phyloP scores from a whole-genome alignment of 768 basidiomycete species.

The Hygrophorus russula region DNA sequence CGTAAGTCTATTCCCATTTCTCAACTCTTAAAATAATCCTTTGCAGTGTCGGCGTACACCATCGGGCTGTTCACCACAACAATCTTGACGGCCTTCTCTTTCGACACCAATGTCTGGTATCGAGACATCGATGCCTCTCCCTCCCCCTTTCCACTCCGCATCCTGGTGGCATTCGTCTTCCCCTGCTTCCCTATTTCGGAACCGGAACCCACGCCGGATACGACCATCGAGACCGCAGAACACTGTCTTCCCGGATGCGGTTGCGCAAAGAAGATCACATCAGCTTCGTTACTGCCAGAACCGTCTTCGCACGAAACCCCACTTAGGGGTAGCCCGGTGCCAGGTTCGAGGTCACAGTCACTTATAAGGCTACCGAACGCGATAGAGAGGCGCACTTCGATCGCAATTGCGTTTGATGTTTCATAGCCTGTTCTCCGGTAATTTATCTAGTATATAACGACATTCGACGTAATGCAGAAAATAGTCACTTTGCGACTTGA shows the following conservation, averaged over 20 bases:
- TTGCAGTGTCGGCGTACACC: constrained; percentile 3
- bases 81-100: background rate
- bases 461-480: too few relatives aligned
- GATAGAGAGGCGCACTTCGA: constrained; percentile 3
- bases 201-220: background rate
- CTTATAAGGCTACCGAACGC: constrained; percentile 2
- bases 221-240: background rate
- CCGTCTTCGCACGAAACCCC: background rate
- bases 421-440: constrained; percentile 11
- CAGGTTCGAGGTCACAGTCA: constrained; percentile 1
- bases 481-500: too few relatives aligned
- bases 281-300: background rate
- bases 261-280: background rate
- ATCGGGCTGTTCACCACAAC: background rate
- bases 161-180: background rate
- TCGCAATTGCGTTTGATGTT: constrained; percentile 4
- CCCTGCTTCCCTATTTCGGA: background rate
- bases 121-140: constrained; percentile 6
- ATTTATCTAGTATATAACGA: too few relatives aligned
- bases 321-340: background rate
- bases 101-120: constrained; percentile 3
- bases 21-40: background rate
- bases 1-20: background rate
- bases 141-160: constrained; percentile 1
- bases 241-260: constrained; percentile 3